These are phyloP conservation scores for Mycena rosella DNA, from an alignment of 768 basidiomycete species.

Conservation along the genomic window DNA sequence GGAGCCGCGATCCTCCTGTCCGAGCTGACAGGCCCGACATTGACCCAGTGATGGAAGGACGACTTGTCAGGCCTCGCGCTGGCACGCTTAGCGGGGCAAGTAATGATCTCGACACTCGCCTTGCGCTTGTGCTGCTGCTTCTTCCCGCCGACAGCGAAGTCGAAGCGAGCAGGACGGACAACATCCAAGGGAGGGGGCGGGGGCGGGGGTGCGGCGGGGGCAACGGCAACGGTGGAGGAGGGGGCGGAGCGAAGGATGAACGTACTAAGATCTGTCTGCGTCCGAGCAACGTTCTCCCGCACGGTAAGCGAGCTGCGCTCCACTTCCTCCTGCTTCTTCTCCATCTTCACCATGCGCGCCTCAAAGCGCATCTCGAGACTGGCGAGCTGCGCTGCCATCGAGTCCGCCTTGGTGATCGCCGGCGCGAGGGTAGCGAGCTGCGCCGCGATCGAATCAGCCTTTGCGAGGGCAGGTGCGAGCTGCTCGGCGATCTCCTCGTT, in stretches of 20 bases:
- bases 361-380: neutral
- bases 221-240: neutral
- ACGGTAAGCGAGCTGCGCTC: neutral
- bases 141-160: neutral
- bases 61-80: constrained; percentile 1
- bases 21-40: neutral
- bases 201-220: neutral
- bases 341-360: neutral
- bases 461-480: neutral
- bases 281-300: constrained; percentile 5
- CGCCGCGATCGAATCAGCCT: neutral
- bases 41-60: neutral
- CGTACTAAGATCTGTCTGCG: neutral
- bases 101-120: neutral
- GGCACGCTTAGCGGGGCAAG: neutral
- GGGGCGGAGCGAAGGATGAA: neutral
- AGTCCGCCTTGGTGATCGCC: neutral
- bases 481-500: neutral
- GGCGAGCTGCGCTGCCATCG: no score
- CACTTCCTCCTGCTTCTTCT: neutral
- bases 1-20: neutral
- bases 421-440: neutral
- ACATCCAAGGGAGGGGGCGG: neutral
- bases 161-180: neutral
- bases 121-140: constrained; percentile 4